A percentile compares a stretch with the other conserved stretches of the same genome.
These are phyloP conservation scores for Eutrema japonicum DNA, from an alignment of 345 rosid genomes.

Conservation along the genomic window DNA sequence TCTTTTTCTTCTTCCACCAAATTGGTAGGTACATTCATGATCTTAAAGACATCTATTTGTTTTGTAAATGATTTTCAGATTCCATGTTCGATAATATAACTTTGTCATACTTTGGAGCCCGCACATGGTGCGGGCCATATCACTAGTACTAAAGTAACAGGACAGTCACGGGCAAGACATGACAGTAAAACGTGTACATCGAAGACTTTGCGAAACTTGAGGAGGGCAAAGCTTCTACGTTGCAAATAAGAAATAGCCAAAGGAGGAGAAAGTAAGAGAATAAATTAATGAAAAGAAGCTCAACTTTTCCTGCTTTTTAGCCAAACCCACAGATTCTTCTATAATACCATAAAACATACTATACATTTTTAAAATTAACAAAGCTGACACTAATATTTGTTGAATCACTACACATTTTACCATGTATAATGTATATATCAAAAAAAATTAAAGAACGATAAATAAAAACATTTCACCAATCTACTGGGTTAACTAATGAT, in stretches of 20 bases:
- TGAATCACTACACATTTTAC: background rate
- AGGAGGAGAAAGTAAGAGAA: background rate
- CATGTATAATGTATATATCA: background rate
- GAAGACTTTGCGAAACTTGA: conserved; percentile 25
- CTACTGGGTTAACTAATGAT: background rate
- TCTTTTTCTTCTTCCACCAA: too few species aligned
- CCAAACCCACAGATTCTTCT: background rate
- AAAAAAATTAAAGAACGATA: background rate
- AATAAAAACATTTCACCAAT: background rate
- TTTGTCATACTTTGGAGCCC: too few species aligned
- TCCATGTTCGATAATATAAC: too few species aligned
- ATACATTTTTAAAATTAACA: background rate
- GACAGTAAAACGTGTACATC: conserved; percentile 21
- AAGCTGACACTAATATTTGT: background rate
- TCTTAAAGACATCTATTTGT: too few species aligned
- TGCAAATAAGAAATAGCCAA: conserved; percentile 32
- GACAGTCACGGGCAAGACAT: conserved; percentile 16
- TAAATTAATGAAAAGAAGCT: background rate
- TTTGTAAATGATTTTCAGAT: too few species aligned
- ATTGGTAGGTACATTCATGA: too few species aligned
- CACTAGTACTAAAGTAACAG: conserved; percentile 20
- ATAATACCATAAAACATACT: background rate
- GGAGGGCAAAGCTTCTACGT: conserved; percentile 26
- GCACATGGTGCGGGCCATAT: too few species aligned
- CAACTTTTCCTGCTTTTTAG: background rate